A percentile compares a stretch with the other conserved stretches of the same genome.
phyloP scores from a whole-genome alignment of 164 flowering plant genomes.

The Protea cynaroides region DNA sequence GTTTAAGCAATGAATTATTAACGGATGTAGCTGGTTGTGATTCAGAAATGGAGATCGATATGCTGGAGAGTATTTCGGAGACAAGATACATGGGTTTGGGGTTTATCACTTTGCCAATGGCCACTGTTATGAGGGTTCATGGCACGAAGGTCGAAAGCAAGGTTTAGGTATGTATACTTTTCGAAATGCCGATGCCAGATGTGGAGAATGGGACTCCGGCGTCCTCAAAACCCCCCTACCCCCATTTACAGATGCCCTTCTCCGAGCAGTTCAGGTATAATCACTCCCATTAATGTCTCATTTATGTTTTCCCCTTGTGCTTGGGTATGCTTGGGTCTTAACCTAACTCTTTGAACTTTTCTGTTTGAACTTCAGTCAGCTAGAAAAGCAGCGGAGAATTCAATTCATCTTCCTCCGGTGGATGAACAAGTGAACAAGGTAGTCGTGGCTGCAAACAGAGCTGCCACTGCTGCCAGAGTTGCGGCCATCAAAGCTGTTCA shows the following conservation, averaged over 20 bases:
- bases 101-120: conserved; percentile 93
- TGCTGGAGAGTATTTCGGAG: conserved; percentile 95
- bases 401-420: conserved; percentile 49
- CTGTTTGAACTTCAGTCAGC: conserved; percentile 54
- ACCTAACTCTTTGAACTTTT: background rate
- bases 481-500: conserved; percentile 95
- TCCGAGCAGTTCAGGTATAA: conserved; percentile 73
- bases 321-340: background rate
- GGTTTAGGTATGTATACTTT: conserved; percentile 91
- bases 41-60: conserved; percentile 88
- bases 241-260: conserved; percentile 48
- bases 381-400: conserved; percentile 67
- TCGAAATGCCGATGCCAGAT: conserved; percentile 61
- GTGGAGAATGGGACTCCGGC: conserved; percentile 89
- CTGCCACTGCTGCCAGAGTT: conserved; percentile 96
- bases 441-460: conserved; percentile 71
- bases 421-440: conserved; percentile 86
- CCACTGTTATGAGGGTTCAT: conserved; percentile 91
- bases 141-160: conserved; percentile 98
- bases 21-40: conserved; percentile 3
- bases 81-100: conserved; percentile 95
- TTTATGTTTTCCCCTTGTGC: background rate
- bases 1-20: background rate
- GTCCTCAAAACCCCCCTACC: conserved; percentile 47
- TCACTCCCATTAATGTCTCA: background rate